Evolutionary conservation across 495 filamentous ascomycete species (phyloP).

Genomic region (Aspergillus hancockii): DNA sequence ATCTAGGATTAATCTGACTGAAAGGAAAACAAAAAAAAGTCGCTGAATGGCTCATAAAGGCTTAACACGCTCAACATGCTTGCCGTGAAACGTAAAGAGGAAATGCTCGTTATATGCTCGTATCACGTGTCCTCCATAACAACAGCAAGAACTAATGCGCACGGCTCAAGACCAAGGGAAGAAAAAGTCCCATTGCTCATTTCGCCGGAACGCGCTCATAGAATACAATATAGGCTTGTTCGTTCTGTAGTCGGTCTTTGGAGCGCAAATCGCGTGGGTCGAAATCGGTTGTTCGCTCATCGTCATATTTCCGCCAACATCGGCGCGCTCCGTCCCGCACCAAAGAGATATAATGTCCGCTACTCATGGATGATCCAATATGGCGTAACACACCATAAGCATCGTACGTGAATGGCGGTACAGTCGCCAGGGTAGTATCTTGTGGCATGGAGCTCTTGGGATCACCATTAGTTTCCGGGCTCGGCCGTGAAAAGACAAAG

Average conservation of each 20-base stretch:
- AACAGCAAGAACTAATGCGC: constrained; percentile 3
- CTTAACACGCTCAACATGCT: constrained; percentile 17
- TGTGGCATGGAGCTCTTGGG: constrained; percentile 18
- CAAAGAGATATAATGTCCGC: constrained; percentile 70
- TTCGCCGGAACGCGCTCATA: constrained; percentile 58
- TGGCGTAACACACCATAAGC: constrained; percentile 73
- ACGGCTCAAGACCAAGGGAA: constrained; percentile 9
- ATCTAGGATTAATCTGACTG: neutral
- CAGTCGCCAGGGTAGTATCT: constrained; percentile 50
- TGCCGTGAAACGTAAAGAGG: constrained; percentile 4
- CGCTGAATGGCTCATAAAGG: constrained; percentile 9
- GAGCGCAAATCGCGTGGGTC: constrained; percentile 51
- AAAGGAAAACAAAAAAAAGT: constrained; percentile 4
- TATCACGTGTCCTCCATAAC: constrained; percentile 2
- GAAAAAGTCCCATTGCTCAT: constrained; percentile 26
- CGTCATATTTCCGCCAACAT: constrained; percentile 68
- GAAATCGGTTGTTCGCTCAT: constrained; percentile 59
- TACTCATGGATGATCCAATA: constrained; percentile 60
- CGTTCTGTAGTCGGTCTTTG: constrained; percentile 56
- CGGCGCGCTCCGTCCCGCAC: constrained; percentile 61
- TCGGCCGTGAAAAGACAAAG: constrained; percentile 50
- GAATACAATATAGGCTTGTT: constrained; percentile 70
- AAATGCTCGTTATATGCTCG: constrained; percentile 25
- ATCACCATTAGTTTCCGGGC: constrained; percentile 28
- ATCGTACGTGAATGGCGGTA: constrained; percentile 67